Evolutionary conservation across 768 basidiomycete species (phyloP), one percentile per base, ranked within the genome.

Genomic region (Boletus pseudo-olivaceus): DNA sequence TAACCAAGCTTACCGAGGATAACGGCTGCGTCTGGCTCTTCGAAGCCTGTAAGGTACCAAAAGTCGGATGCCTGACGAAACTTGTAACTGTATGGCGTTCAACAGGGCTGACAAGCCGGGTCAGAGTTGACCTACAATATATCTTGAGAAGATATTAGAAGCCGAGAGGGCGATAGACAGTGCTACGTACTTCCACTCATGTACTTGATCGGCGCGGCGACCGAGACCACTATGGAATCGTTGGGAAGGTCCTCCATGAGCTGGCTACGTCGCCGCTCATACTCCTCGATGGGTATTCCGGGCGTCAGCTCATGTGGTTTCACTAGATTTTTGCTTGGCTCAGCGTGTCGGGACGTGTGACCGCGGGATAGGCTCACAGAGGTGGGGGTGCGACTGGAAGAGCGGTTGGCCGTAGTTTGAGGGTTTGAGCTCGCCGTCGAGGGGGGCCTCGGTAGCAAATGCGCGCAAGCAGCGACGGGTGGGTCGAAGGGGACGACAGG

Each of bases 41-140:
- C 84, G 63, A 97, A 97, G 11, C 97, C 97, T 0, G 97, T 97
- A 14, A 99, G 76, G 69, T 99, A 98, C 88, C 88, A 93, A 68
- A 95, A 91, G 71, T 96, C 87, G 35, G 90, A 93, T 0, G 84
- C 83, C 72, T 96, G 96, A 23, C 96, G 83, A 67, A 91, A 97
- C 68, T 94, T 94, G 78, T 98, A 97, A 70, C 95, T 98, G 66
- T 33, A 47, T 8, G 15, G 43, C 35, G 35, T 47, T 51, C 44
- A 63, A 57, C 55, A 40, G 50, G 23, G 57, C 27, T 52, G 50
- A n/a, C 39, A 29, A 29, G 39, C 26, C 19, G 30, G 44, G 60
- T 44, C 14, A 23, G 35, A 43, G 40, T 30, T 9, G 32, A 72
- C 88, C 74, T 71, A 93, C 90, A 92, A 93, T 63, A 93, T 93